These are phyloP conservation scores for Alternaria infectoria DNA, from an alignment of 2,329 filamentous ascomycete genomes.

Conservation along the genomic window DNA sequence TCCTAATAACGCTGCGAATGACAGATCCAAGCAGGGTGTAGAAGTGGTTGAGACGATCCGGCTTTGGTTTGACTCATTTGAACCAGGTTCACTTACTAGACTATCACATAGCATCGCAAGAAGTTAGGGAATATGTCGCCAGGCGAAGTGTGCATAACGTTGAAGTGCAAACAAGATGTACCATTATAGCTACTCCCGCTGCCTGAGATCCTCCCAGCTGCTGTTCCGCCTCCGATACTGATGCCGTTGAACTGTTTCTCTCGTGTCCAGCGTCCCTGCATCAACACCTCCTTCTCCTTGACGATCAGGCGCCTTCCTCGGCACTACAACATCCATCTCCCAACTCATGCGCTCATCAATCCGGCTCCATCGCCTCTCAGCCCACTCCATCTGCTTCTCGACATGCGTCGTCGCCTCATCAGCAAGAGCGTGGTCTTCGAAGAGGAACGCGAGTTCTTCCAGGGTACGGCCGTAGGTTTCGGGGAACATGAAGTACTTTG, in stretches of 20 bases:
- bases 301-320: neutral
- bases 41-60: neutral
- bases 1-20: neutral
- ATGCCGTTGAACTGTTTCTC: neutral
- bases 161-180: neutral
- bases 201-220: neutral
- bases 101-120: neutral
- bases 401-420: constrained; percentile 37
- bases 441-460: constrained; percentile 65
- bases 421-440: constrained; percentile 37
- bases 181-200: neutral
- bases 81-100: neutral
- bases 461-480: constrained; percentile 74
- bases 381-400: constrained; percentile 40
- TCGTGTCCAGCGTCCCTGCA: neutral
- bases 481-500: constrained; percentile 67
- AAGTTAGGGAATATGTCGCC: neutral
- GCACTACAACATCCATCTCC: constrained; percentile 20
- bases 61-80: neutral
- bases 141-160: neutral
- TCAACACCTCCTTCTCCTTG: neutral
- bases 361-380: constrained; percentile 4
- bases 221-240: neutral
- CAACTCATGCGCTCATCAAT: constrained; percentile 16
- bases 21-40: neutral